A percentile compares a stretch with the other conserved stretches of the same genome.
Conservation (phyloP, 345 rosid species). For the Sisymbrium altissimum region DNA sequence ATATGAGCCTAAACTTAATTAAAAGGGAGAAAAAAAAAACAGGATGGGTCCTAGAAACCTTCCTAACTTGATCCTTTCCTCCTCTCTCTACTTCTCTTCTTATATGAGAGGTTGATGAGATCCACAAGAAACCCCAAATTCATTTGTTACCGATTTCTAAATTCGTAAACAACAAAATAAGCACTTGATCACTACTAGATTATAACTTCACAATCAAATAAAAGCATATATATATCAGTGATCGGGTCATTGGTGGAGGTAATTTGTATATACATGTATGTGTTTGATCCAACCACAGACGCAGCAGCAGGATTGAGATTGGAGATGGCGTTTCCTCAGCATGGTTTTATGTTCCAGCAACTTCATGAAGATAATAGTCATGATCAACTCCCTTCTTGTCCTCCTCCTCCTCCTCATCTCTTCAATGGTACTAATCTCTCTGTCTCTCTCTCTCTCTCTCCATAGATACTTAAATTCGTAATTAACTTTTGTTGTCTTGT, state of each 20-base stretch:
- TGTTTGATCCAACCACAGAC: conserved; percentile 24
- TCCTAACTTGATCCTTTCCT: conserved; percentile 22
- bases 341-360: conserved; percentile 61
- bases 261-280: conserved; percentile 16
- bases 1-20: neutral
- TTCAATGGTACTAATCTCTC: conserved; percentile 48
- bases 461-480: neutral
- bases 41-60: conserved; percentile 35
- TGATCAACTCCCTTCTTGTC: conserved; percentile 55
- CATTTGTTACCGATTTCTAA: neutral
- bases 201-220: neutral
- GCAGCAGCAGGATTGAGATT: conserved; percentile 17
- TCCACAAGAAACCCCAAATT: conserved; percentile 30
- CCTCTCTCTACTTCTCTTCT: conserved; percentile 4
- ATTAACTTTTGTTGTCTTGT: neutral
- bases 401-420: conserved; percentile 50
- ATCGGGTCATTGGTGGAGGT: neutral
- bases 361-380: conserved; percentile 45
- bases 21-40: conserved; percentile 1
- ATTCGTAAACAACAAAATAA: too few species aligned
- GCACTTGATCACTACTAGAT: conserved; percentile 1
- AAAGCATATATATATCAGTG: neutral
- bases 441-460: neutral
- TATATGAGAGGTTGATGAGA: conserved; percentile 34
- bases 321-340: conserved; percentile 69